Base-by-base conservation (phyloP, 2,329 filamentous ascomycete genomes). In the Zymoseptoria crescenta region DNA sequence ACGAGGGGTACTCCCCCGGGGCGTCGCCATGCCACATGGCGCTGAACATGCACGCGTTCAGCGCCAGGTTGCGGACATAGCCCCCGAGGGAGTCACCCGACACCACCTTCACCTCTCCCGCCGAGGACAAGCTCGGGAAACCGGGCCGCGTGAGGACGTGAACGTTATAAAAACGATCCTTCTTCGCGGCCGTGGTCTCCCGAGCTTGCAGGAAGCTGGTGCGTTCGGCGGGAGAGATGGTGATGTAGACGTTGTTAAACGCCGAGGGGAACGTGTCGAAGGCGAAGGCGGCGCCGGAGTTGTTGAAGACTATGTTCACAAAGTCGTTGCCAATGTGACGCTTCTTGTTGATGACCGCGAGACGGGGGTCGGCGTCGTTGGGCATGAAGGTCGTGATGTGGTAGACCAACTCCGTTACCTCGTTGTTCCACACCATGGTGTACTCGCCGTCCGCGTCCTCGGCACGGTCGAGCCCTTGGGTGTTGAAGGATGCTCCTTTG, bases 331-430 rank as follows among this genome's bases (percentile, higher is more conserved):
- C 94, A 61, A 97, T 94, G 70, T 97, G 95, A 2, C 86, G 83
- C 75, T 99, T 99, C 78, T 99, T 99, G 72, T 85, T 82, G 49
- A 64, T 66, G 5, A 68, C 66, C 27, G 67, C 66, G 62, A 87
- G 86, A 67, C 96, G 91, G 29, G 84, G 81, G 56, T 91, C 85
- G 13, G 87, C 77, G 70, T 95, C 83, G 8, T 91, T 96, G 1
- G 94, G 94, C 94, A 99, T 99, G 81, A 97, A 91, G 3, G 93
- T 99, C 4, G 89, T 91, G 57, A 97, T 87, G 72, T 97, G 94
- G 74, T 95, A 99, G 29, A 97, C 87, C 51, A 99, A 89, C 72
- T 97, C 94, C 4, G 92, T 94, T 59, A 96, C 91, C 50, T 92
- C 84, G 72, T 97, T 94, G 61, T 92, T 88, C 92, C 94, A 99